A percentile compares a stretch with the other conserved stretches of the same genome.
These are phyloP conservation scores for Penicillium fuscoglaucum DNA, from an alignment of 2,329 filamentous ascomycete species.

Conservation along the genomic window DNA sequence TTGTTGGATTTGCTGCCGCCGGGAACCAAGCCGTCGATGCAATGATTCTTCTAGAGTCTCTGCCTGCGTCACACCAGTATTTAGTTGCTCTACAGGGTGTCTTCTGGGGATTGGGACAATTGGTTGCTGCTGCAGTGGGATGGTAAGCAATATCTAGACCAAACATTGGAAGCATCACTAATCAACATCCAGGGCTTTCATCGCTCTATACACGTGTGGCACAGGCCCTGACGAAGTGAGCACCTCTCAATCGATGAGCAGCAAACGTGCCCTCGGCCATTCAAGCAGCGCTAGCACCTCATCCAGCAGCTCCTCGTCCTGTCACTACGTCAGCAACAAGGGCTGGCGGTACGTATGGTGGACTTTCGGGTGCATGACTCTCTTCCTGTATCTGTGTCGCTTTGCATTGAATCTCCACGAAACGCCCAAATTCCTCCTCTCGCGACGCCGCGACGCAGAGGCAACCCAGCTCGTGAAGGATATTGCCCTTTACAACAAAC, in stretches of 20 bases:
- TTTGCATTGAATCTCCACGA: conserved; percentile 19
- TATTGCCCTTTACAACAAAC: conserved; percentile 18
- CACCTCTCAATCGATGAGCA: conserved; percentile 8
- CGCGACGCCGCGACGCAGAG: conserved; percentile 19
- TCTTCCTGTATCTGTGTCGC: conserved; percentile 22
- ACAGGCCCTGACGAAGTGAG: conserved; percentile 23
- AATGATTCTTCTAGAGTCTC: conserved; percentile 18
- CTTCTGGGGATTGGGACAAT: conserved; percentile 22
- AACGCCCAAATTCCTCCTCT: conserved; percentile 22
- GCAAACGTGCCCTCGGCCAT: background rate
- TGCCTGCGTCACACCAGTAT: conserved; percentile 25
- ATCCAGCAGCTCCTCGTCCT: conserved; percentile 7
- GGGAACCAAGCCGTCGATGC: conserved; percentile 21
- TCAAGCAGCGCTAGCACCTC: background rate
- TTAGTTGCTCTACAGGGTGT: conserved; percentile 19
- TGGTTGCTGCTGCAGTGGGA: conserved; percentile 20
- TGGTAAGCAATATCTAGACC: conserved; percentile 12
- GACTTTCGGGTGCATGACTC: conserved; percentile 25
- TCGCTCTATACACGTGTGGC: conserved; percentile 24
- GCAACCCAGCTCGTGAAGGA: conserved; percentile 23
- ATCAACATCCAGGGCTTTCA: conserved; percentile 19
- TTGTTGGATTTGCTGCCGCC: conserved; percentile 21
- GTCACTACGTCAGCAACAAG: conserved; percentile 24
- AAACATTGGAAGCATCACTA: background rate
- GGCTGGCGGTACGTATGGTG: conserved; percentile 28